Percentiles rank a stretch among this genome's conserved stretches.
These are phyloP conservation scores for Colletotrichum tofieldiae DNA, from an alignment of 2,329 filamentous ascomycete genomes.

Conservation along the genomic window DNA sequence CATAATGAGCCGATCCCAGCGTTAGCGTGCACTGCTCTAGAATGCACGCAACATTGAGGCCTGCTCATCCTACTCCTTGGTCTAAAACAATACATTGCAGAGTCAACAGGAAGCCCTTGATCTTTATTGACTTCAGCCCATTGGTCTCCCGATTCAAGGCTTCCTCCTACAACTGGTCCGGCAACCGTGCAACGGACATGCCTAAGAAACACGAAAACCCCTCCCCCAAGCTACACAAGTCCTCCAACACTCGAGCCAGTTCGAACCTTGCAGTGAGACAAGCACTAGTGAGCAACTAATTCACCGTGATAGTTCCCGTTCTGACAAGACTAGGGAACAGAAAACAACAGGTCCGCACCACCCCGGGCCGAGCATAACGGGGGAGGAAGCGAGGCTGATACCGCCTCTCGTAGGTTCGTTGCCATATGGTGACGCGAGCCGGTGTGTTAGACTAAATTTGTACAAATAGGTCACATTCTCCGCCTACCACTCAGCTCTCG, in stretches of 20 bases:
- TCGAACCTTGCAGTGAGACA: constrained; percentile 36
- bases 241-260: constrained; percentile 28
- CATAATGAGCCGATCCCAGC: constrained; percentile 26
- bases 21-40: constrained; percentile 25
- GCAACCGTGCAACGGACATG: constrained; percentile 33
- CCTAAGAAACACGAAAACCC: constrained; percentile 26
- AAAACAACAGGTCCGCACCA: constrained; percentile 1
- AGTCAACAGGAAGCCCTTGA: constrained; percentile 1
- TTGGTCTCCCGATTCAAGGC: constrained; percentile 19
- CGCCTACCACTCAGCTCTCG: not conserved
- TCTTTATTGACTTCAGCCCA: not conserved
- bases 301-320: not conserved
- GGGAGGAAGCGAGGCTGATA: constrained; percentile 16
- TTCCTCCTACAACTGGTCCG: not conserved
- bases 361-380: not conserved
- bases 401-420: not conserved
- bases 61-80: not conserved
- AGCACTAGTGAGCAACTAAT: constrained; percentile 4
- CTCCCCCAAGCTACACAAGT: constrained; percentile 21
- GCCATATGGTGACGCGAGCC: not conserved
- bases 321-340: constrained; percentile 18
- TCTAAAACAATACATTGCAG: not conserved
- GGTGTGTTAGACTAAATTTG: not conserved
- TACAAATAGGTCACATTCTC: not conserved
- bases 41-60: constrained; percentile 18